These are phyloP conservation scores for Cicer arietinum DNA, from an alignment of 306 rosid genomes.

Conservation along the genomic window DNA sequence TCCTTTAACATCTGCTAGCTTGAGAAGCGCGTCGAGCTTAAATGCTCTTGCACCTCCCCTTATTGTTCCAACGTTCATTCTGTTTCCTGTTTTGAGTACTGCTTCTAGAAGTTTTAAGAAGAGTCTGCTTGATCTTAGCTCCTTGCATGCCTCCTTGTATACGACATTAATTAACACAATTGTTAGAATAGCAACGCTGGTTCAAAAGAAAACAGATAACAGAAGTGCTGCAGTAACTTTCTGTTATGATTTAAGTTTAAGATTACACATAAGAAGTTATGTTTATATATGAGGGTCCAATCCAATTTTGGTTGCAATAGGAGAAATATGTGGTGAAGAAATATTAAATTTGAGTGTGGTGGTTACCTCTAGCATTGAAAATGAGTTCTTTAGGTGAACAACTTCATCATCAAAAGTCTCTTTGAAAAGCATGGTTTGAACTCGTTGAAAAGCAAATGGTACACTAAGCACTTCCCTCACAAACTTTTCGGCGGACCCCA, in stretches of 20 bases:
- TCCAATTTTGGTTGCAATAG: background rate
- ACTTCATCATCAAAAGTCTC: slow-evolving; percentile 96
- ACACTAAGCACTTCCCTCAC: slow-evolving; percentile 68
- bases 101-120: slow-evolving; percentile 90
- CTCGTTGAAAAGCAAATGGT: slow-evolving; percentile 78
- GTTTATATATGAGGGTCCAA: too few species aligned
- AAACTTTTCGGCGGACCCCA: slow-evolving; percentile 88
- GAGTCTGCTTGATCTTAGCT: slow-evolving; percentile 89
- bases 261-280: too few species aligned
- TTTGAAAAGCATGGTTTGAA: slow-evolving; percentile 83
- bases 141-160: slow-evolving; percentile 92
- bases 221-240: too few species aligned
- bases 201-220: too few species aligned
- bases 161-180: slow-evolving; percentile 16
- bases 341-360: background rate
- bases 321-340: background rate
- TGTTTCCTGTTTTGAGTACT: slow-evolving; percentile 91
- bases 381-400: slow-evolving; percentile 85
- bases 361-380: slow-evolving; percentile 91
- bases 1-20: slow-evolving; percentile 92
- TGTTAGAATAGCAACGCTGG: background rate
- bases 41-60: slow-evolving; percentile 95
- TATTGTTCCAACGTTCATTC: slow-evolving; percentile 96
- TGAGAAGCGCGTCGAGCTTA: slow-evolving; percentile 88
- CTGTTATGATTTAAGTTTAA: too few species aligned